Conservation (phyloP, 352 stramenopile genomes). For the Globisporangium paroecandrum region DNA sequence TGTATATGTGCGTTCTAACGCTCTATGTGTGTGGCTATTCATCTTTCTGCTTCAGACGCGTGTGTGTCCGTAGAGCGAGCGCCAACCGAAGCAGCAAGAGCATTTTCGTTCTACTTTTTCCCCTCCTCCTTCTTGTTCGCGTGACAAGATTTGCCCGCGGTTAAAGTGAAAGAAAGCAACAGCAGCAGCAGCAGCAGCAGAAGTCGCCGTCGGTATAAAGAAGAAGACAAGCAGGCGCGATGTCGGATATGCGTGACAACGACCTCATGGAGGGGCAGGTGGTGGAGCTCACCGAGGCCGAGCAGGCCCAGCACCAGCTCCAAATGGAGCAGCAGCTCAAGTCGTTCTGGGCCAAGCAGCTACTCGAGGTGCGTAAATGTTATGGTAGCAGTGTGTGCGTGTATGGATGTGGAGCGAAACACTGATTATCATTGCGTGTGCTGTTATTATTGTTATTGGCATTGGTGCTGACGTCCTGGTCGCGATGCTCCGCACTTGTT, state of each 20-base stretch:
- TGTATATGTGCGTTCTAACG: not conserved
- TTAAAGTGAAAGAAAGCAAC: not conserved
- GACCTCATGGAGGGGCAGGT: slow-evolving; percentile 78
- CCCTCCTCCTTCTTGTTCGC: not conserved
- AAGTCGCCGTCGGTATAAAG: not conserved
- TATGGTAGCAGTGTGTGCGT: not conserved
- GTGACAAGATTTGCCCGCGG: not conserved
- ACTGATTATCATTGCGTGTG: not conserved
- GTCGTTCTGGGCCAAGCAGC: slow-evolving; percentile 92
- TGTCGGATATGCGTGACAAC: slow-evolving; percentile 16
- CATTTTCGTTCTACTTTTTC: not conserved
- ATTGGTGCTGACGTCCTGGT: not conserved
- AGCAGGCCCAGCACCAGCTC: slow-evolving; percentile 81
- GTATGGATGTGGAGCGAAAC: no score
- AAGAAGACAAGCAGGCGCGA: slow-evolving; percentile 1
- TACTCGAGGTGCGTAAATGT: slow-evolving; percentile 54
- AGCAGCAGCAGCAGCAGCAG: not conserved
- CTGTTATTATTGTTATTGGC: not conserved
- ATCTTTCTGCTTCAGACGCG: not conserved
- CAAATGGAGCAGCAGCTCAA: slow-evolving; percentile 89
- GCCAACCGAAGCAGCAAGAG: not conserved
- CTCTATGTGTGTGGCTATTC: not conserved
- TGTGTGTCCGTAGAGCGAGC: not conserved
- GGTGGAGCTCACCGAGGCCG: slow-evolving; percentile 81
- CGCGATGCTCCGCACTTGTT: not conserved